A percentile compares a stretch with the other conserved stretches of the same genome.
Evolutionary conservation across 495 filamentous ascomycete genomes (phyloP).

Genomic region (Daldinia caldariorum): DNA sequence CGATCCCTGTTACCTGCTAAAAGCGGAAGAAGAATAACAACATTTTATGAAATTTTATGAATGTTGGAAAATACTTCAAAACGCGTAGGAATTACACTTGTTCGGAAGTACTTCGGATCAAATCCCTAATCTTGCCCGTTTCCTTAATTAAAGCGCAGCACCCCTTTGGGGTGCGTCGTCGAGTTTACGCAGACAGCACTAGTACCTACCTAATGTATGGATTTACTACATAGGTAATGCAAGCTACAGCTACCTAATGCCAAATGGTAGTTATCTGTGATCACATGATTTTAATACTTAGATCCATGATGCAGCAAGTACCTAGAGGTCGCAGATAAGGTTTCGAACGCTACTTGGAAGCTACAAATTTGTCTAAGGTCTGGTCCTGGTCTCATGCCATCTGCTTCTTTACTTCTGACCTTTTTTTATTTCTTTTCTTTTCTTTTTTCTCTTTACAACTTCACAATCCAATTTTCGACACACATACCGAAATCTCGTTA

Average conservation of each 20-base stretch:
- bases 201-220: too few species aligned
- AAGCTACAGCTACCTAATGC: too few species aligned
- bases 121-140: too few species aligned
- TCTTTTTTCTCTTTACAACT: not conserved
- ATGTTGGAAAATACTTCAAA: too few species aligned
- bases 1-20: too few species aligned
- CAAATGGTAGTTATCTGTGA: not conserved
- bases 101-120: too few species aligned
- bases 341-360: not conserved
- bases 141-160: too few species aligned
- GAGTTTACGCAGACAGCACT: too few species aligned
- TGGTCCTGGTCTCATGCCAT: not conserved
- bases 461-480: not conserved
- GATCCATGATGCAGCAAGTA: not conserved
- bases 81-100: not conserved
- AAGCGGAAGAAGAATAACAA: too few species aligned
- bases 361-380: not conserved
- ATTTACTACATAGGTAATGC: too few species aligned
- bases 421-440: not conserved
- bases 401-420: not conserved
- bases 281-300: conserved; percentile 19
- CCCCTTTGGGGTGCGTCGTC: too few species aligned
- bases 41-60: too few species aligned
- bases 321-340: not conserved
- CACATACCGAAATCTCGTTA: not conserved